Evolutionary conservation across 495 filamentous ascomycete species (phyloP).

Genomic region (Daldinia concentrica): DNA sequence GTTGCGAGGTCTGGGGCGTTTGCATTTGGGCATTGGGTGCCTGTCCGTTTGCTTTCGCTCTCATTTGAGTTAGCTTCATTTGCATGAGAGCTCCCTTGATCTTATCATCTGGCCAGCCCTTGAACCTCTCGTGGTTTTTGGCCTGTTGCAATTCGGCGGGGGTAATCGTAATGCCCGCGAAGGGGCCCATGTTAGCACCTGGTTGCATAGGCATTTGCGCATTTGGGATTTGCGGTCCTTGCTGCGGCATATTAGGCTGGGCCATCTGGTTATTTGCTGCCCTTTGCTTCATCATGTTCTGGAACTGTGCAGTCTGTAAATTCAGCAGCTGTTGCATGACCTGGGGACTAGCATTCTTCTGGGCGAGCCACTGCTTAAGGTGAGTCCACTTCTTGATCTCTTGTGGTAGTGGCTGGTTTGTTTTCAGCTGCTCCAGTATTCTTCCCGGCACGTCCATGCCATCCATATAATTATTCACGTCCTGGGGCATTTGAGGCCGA

Average conservation of each 20-base stretch:
- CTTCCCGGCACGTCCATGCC: conserved; percentile 49
- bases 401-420: conserved; percentile 52
- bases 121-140: conserved; percentile 50
- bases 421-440: conserved; percentile 40
- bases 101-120: conserved; percentile 62
- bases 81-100: conserved; percentile 51
- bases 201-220: conserved; percentile 41
- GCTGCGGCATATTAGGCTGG: conserved; percentile 41
- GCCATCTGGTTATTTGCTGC: conserved; percentile 33
- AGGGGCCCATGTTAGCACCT: conserved; percentile 38
- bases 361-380: conserved; percentile 68
- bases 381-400: conserved; percentile 76
- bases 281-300: conserved; percentile 44
- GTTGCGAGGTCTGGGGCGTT: conserved; percentile 33
- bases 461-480: conserved; percentile 47
- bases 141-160: conserved; percentile 58
- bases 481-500: conserved; percentile 20
- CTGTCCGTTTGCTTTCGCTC: conserved; percentile 45
- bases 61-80: conserved; percentile 44
- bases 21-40: conserved; percentile 32
- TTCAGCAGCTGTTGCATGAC: conserved; percentile 35
- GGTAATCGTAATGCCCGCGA: conserved; percentile 36
- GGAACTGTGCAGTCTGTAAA: conserved; percentile 60
- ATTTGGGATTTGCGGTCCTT: conserved; percentile 53
- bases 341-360: conserved; percentile 54